Conservation (phyloP, 2,329 filamentous ascomycete species). For the Diplodia scrobiculata region DNA sequence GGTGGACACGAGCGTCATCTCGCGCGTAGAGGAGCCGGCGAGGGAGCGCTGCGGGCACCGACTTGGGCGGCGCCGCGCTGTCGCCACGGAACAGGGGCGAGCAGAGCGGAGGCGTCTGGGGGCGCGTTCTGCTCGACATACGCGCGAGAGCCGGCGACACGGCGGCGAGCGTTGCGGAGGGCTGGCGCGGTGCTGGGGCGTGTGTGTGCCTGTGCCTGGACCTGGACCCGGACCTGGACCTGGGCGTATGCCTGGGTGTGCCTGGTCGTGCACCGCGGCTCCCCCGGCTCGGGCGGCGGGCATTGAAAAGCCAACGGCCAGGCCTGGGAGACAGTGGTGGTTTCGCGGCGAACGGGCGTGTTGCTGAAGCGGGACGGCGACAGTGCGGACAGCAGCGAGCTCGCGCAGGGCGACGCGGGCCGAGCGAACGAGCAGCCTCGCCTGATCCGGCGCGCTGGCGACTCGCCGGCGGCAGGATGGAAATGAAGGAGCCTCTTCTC, state of each 20-base stretch:
- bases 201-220: background rate
- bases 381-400: constrained; percentile 19
- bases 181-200: constrained; percentile 13
- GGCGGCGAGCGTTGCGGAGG: background rate
- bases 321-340: constrained; percentile 40
- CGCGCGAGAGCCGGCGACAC: constrained; percentile 11
- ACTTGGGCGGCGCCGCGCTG: constrained; percentile 24
- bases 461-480: constrained; percentile 27
- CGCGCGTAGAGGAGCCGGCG: constrained; percentile 10
- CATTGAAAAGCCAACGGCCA: constrained; percentile 30
- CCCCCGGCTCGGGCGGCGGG: constrained; percentile 4
- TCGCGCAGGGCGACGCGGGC: constrained; percentile 21
- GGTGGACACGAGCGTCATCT: constrained; percentile 28
- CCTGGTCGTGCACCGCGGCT: constrained; percentile 2
- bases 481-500: constrained; percentile 31
- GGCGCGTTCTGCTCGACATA: constrained; percentile 13
- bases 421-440: constrained; percentile 22
- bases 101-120: constrained; percentile 22
- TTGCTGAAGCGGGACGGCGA: constrained; percentile 27
- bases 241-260: background rate
- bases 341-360: constrained; percentile 38
- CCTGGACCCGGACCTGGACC: background rate
- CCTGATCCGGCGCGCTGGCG: constrained; percentile 26
- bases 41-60: constrained; percentile 17
- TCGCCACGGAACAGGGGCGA: constrained; percentile 13